Evolutionary conservation across 108 stramenopile species (phyloP), one percentile per base, ranked within the genome.

Genomic region (Parietichytrium sp.): DNA sequence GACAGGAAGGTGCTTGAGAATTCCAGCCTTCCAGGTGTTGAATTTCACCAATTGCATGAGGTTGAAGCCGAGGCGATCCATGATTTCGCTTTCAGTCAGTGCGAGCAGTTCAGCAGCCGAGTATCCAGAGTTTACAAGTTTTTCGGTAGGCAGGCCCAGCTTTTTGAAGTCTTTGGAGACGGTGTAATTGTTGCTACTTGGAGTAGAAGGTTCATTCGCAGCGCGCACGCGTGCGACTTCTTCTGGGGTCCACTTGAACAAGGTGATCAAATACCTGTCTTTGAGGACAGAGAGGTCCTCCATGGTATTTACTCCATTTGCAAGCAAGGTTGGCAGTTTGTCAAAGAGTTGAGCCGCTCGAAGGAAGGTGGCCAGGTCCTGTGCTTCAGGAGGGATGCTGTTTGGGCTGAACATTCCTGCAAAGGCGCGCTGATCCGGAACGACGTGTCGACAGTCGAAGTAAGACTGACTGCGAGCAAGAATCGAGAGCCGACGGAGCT

Each of bases 121-220:
- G 33, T 45, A 42, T 13, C 61, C 61, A 7, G 61, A 45, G 29
- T 42, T 42, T 12, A 18, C 20, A 27, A 72, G 10, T 42, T 31
- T 38, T 0, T 72, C 61, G 1, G 42, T 45, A 10, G 61, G 61
- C 10, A 72, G 61, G 10, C 20, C 61, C 23, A 72, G 61, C 20
- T 33, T 42, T 42, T 72, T 23, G 61, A 72, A 72, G 61, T 72
- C 61, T 1, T 53, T 53, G 52, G 15, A 23, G 20, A 53, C 52
- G 18, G 29, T 29, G 29, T 27, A 53, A 29, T 53, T 53, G 52
- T 23, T 23, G 27, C 27, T 29, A 7, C 25, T 29, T 7, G 52
- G 52, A 29, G 27, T 29, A 8, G 12, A 27, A n/a, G n/a, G n/a
- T 7, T 7, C 29, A 7, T 6, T 29, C 27, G 52, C n/a, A 1